These are phyloP conservation scores for Boeremia exigua DNA, from an alignment of 2,329 filamentous ascomycete genomes.

Conservation along the genomic window DNA sequence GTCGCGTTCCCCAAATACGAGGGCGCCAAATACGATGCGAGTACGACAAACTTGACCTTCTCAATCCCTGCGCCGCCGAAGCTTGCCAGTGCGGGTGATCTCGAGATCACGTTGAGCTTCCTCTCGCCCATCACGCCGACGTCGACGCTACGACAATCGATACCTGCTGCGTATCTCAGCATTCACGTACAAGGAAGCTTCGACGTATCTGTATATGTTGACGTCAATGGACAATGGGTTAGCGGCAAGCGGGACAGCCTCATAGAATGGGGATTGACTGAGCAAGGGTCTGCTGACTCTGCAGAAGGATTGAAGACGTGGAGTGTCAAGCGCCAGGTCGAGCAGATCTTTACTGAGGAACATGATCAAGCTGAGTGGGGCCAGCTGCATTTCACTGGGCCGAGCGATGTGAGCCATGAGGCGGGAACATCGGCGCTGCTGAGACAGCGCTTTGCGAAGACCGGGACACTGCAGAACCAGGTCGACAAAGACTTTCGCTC, in stretches of 20 bases:
- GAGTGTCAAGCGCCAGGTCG: conserved; percentile 64
- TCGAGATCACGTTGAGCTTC: conserved; percentile 68
- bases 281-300: conserved; percentile 51
- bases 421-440: conserved; percentile 71
- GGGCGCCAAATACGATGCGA: conserved; percentile 71
- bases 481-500: conserved; percentile 71
- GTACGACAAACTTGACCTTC: conserved; percentile 73
- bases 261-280: conserved; percentile 71
- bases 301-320: conserved; percentile 65
- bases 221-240: conserved; percentile 72
- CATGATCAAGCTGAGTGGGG: conserved; percentile 84
- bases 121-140: conserved; percentile 82
- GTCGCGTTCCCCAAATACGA: conserved; percentile 65
- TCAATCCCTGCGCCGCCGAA: conserved; percentile 56
- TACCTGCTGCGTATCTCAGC: conserved; percentile 82
- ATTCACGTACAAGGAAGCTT: conserved; percentile 72
- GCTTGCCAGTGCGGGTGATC: conserved; percentile 44
- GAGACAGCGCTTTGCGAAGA: conserved; percentile 72
- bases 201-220: conserved; percentile 56
- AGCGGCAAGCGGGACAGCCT: conserved; percentile 73
- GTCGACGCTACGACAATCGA: conserved; percentile 78
- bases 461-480: conserved; percentile 69
- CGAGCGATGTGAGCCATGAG: conserved; percentile 71
- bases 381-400: conserved; percentile 76
- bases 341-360: conserved; percentile 76